Conservation (phyloP, 371 early-diverging fungal species). For the Furculomyces boomerangus region DNA sequence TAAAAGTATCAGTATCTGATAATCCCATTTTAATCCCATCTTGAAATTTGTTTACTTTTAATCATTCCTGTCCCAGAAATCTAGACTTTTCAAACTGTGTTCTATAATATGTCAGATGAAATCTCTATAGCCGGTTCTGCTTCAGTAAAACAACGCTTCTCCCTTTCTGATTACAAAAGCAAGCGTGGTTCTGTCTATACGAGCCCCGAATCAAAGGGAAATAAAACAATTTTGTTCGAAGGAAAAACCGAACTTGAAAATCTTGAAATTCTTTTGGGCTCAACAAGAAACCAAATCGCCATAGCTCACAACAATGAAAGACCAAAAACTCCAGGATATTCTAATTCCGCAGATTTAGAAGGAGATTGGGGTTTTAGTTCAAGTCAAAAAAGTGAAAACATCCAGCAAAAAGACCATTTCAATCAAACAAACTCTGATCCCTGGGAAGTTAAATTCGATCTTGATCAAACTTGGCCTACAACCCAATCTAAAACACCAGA, state of each 20-base stretch:
- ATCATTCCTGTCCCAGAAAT: too few species aligned
- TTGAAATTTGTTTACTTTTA: too few species aligned
- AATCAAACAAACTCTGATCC: too few species aligned
- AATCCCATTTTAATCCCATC: too few species aligned
- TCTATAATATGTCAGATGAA: neutral
- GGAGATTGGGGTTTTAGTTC: neutral
- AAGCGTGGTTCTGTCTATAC: slow-evolving; percentile 14
- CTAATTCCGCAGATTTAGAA: neutral
- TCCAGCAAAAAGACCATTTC: too few species aligned
- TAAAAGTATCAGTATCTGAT: too few species aligned
- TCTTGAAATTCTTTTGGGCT: slow-evolving; percentile 20
- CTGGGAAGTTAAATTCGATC: too few species aligned
- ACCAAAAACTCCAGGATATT: neutral
- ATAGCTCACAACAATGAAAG: neutral
- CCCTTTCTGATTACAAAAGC: slow-evolving; percentile 24
- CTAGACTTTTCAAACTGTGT: too few species aligned
- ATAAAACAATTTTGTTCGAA: slow-evolving; percentile 3
- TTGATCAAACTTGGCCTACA: too few species aligned
- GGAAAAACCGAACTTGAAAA: slow-evolving; percentile 23
- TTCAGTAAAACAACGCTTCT: slow-evolving; percentile 13
- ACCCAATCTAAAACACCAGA: neutral
- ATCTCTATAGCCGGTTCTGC: neutral
- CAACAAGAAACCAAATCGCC: neutral
- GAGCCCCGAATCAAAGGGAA: neutral
- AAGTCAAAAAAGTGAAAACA: too few species aligned